A percentile compares a stretch with the other conserved stretches of the same genome.
Conservation (phyloP, 257 asterid genomes). For the Solanum peruvianum region DNA sequence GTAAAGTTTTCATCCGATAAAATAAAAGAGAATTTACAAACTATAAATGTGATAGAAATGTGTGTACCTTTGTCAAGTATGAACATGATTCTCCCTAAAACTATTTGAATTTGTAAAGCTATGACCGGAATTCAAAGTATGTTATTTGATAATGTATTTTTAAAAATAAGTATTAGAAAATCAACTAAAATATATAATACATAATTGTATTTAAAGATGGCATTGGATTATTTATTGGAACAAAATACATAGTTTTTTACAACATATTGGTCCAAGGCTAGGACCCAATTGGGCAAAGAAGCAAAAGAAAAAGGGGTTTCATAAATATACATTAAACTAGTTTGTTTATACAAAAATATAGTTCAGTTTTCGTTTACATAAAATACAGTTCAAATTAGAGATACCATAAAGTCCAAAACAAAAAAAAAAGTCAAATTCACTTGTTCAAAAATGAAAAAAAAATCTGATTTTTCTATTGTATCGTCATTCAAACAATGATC, state of each 20-base stretch:
- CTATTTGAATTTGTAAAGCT: no score
- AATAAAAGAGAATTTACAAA: no score
- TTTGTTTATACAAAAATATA: neutral
- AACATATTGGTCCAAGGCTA: neutral
- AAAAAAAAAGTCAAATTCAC: neutral
- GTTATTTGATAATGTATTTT: neutral
- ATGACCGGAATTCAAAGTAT: no score
- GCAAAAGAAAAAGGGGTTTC: neutral
- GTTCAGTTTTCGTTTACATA: neutral
- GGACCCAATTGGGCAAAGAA: neutral
- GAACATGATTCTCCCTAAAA: no score
- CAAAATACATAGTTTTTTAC: neutral
- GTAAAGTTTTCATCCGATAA: no score
- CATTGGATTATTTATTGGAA: neutral
- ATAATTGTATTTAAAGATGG: neutral
- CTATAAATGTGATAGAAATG: no score
- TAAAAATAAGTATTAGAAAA: neutral
- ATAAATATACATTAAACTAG: neutral
- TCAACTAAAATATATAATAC: neutral
- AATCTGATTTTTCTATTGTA: neutral
- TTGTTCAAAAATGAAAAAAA: no score
- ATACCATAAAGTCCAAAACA: neutral
- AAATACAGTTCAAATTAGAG: neutral
- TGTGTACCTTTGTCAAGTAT: no score
- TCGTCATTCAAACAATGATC: neutral